phyloP scores from a whole-genome alignment of 2,329 filamentous ascomycete genomes.

The Microcyclosporella mali region DNA sequence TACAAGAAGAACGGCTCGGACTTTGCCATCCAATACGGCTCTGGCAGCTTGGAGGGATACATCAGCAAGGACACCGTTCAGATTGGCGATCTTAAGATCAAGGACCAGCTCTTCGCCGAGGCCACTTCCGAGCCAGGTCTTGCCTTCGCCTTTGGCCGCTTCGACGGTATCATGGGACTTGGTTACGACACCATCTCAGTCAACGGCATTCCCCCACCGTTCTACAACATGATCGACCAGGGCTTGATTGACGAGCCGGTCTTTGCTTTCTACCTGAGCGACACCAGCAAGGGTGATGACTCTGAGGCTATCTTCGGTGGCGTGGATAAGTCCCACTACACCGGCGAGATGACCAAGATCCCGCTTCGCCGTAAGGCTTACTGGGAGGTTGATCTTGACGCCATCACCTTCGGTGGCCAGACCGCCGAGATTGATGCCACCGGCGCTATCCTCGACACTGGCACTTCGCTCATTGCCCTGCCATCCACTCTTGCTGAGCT shows the following conservation, averaged over 20 bases:
- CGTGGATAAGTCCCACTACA: constrained; percentile 72
- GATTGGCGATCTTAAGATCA: constrained; percentile 84
- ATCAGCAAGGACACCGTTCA: constrained; percentile 80
- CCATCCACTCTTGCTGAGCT: constrained; percentile 88
- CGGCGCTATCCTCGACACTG: constrained; percentile 95
- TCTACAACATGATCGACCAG: constrained; percentile 93
- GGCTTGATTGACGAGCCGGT: constrained; percentile 83
- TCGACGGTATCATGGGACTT: constrained; percentile 92
- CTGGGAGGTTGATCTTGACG: constrained; percentile 96
- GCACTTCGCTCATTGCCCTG: constrained; percentile 94
- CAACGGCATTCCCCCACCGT: constrained; percentile 87
- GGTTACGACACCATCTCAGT: constrained; percentile 97
- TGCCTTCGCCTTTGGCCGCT: constrained; percentile 94
- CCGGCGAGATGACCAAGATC: constrained; percentile 84
- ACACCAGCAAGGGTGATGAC: constrained; percentile 62
- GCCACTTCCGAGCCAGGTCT: constrained; percentile 92
- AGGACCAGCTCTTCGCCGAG: constrained; percentile 92
- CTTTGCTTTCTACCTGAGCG: constrained; percentile 92
- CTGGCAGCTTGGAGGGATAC: constrained; percentile 86
- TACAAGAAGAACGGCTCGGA: constrained; percentile 90
- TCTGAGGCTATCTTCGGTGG: constrained; percentile 90
- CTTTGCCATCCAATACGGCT: constrained; percentile 94
- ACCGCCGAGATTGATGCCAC: constrained; percentile 87
- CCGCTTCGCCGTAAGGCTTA: constrained; percentile 97
- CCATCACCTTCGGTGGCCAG: constrained; percentile 81